phyloP scores from a whole-genome alignment of 768 basidiomycete species.

The Candolleomyces aberdarensis region DNA sequence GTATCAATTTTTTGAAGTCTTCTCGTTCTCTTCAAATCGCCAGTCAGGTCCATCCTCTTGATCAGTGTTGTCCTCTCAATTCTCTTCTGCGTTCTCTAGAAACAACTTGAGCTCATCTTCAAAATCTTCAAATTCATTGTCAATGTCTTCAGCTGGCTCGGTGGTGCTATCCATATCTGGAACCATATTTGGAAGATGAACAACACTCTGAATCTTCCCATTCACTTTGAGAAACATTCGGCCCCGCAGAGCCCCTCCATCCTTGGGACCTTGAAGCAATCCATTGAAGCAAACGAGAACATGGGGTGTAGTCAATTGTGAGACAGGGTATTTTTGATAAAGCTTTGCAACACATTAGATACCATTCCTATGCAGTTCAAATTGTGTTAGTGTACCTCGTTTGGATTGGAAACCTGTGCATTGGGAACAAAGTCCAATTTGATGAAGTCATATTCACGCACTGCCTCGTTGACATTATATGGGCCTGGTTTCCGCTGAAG shows the following conservation, averaged over 20 bases:
- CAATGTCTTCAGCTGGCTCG: no score
- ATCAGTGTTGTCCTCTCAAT: neutral
- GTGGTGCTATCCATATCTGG: no score
- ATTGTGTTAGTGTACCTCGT: neutral
- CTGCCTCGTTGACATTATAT: constrained; percentile 25
- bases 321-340: neutral
- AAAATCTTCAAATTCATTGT: no score
- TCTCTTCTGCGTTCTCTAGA: neutral
- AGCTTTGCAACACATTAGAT: neutral
- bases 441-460: constrained; percentile 23
- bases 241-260: neutral
- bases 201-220: no score
- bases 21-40: constrained; percentile 25
- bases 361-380: neutral
- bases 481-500: constrained; percentile 18
- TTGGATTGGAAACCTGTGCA: constrained; percentile 11
- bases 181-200: no score
- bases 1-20: constrained; percentile 5
- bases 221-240: no score
- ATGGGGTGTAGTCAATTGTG: neutral
- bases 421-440: constrained; percentile 21
- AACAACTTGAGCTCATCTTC: neutral
- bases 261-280: neutral
- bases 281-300: no score
- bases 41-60: constrained; percentile 24